Evolutionary conservation across 225 moss, liverwort and hornwort genomes (phyloP).

Genomic region (Climacium dendroides): DNA sequence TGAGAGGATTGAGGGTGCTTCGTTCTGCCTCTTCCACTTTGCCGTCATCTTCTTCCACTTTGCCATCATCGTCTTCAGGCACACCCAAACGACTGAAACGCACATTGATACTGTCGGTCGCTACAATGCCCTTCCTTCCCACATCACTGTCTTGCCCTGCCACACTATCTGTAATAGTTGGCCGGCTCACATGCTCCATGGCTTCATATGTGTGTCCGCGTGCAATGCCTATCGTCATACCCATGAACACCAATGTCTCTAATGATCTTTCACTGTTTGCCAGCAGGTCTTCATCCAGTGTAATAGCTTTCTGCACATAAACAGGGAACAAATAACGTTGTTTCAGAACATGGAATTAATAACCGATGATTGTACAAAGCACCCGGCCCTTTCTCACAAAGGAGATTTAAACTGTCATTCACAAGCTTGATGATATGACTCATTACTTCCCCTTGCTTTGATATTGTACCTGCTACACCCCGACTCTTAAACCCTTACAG

Average conservation of each 20-base stretch:
- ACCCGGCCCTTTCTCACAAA: background rate
- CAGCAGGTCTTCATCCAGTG: constrained; percentile 72
- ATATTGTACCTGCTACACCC: background rate
- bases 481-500: background rate
- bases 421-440: background rate
- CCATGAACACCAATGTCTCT: constrained; percentile 75
- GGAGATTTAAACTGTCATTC: background rate
- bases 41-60: background rate
- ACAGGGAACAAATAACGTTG: background rate
- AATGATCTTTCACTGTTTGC: constrained; percentile 65
- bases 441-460: background rate
- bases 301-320: constrained; percentile 53
- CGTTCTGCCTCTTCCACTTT: background rate
- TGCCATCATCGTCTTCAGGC: background rate
- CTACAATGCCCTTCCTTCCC: constrained; percentile 34
- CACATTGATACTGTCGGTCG: constrained; percentile 46
- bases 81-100: constrained; percentile 42
- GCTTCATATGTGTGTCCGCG: constrained; percentile 33
- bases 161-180: constrained; percentile 56
- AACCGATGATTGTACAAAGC: background rate
- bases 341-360: background rate
- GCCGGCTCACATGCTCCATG: constrained; percentile 38
- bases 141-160: constrained; percentile 41
- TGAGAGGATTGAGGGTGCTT: background rate
- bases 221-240: constrained; percentile 56